These are phyloP conservation scores for Fusarium sp. DNA, from an alignment of 2,329 filamentous ascomycete genomes.

Conservation along the genomic window DNA sequence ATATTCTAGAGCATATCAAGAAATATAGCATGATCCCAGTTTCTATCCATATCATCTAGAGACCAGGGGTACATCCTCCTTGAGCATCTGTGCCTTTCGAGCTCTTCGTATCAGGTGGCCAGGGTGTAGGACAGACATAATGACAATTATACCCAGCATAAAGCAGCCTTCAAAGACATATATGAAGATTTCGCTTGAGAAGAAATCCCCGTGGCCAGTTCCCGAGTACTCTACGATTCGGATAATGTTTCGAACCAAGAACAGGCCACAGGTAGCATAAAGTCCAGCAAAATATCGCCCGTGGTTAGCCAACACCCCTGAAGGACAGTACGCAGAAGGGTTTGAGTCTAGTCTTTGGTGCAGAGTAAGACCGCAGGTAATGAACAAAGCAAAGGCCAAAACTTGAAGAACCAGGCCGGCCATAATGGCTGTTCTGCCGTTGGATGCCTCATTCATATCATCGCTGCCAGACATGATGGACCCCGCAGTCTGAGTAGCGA, in stretches of 20 bases:
- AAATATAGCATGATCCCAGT: no score
- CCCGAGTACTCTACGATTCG: background rate
- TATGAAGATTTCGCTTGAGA: constrained; percentile 56
- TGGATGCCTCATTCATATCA: background rate
- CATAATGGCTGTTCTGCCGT: constrained; percentile 1
- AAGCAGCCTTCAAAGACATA: constrained; percentile 49
- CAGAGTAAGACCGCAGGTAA: constrained; percentile 52
- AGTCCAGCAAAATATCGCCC: background rate
- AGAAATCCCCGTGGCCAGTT: constrained; percentile 55
- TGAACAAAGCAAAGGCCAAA: constrained; percentile 1
- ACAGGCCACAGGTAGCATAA: background rate
- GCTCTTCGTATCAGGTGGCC: constrained; percentile 1
- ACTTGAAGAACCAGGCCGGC: constrained; percentile 10
- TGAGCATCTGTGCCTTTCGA: background rate
- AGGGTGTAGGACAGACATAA: constrained; percentile 29
- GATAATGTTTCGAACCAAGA: background rate
- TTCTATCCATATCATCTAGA: background rate
- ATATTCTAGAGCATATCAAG: no score
- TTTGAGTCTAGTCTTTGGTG: constrained; percentile 50
- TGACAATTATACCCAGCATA: constrained; percentile 38
- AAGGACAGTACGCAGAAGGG: constrained; percentile 49
- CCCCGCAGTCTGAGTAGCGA: constrained; percentile 3
- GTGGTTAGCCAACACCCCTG: background rate
- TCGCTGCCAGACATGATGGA: constrained; percentile 14
- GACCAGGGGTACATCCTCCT: background rate